Conservation (phyloP, 1,284 basidiomycete genomes). For the Trametes polyzona region DNA sequence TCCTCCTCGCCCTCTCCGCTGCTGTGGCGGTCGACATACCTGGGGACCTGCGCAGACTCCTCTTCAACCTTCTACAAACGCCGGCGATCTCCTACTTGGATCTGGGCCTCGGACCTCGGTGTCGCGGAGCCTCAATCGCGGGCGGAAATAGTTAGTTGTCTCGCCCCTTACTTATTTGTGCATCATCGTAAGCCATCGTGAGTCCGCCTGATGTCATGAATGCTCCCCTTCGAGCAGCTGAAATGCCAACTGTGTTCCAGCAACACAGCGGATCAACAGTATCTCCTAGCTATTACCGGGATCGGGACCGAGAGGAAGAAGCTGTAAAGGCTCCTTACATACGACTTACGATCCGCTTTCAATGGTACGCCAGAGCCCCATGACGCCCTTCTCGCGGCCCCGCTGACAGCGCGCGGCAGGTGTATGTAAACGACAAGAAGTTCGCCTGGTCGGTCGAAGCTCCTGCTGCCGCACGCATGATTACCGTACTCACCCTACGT, state of each 20-base stretch:
- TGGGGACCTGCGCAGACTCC: not conserved
- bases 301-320: not conserved
- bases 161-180: not conserved
- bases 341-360: not conserved
- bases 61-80: not conserved
- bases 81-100: not conserved
- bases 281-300: conserved; percentile 13
- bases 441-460: conserved; percentile 23
- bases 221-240: not conserved
- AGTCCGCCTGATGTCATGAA: conserved; percentile 3
- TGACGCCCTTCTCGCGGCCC: not conserved
- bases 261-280: conserved; percentile 3
- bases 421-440: conserved; percentile 28
- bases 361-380: conserved; percentile 11
- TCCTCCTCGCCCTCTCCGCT: not conserved
- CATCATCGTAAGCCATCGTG: too few relatives aligned
- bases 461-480: not conserved
- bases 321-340: not conserved
- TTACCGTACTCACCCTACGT: not conserved
- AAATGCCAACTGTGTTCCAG: not conserved
- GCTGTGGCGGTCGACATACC: not conserved
- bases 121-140: not conserved
- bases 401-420: conserved; percentile 15
- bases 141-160: not conserved
- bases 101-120: not conserved